Conservation (phyloP, 2,329 filamentous ascomycete species). For the Colletotrichum endophyticum region DNA sequence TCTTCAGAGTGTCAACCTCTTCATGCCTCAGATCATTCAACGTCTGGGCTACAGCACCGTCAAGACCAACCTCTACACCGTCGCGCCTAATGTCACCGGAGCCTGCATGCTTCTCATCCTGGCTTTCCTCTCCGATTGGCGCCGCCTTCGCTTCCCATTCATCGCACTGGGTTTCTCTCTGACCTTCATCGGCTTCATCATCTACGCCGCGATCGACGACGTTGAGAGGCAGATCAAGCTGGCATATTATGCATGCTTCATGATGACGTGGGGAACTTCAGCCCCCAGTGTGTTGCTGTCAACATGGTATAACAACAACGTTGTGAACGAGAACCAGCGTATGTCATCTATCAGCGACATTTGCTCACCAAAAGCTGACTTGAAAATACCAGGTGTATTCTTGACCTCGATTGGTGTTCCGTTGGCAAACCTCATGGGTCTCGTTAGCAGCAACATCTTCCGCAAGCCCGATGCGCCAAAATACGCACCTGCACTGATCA, state of each 20-base stretch:
- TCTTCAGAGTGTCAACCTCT: conserved; percentile 58
- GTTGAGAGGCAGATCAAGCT: conserved; percentile 57
- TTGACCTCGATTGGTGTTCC: conserved; percentile 69
- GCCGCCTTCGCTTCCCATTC: conserved; percentile 63
- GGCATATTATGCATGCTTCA: conserved; percentile 65
- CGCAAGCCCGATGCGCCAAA: conserved; percentile 66
- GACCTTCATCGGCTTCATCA: conserved; percentile 79
- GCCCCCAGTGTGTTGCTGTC: conserved; percentile 74
- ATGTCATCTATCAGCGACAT: conserved; percentile 61
- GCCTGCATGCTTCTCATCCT: conserved; percentile 75
- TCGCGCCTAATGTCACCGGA: conserved; percentile 79
- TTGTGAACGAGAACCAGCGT: conserved; percentile 76
- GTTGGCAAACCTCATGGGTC: conserved; percentile 77
- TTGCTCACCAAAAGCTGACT: background rate
- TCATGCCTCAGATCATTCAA: conserved; percentile 55
- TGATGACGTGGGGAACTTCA: conserved; percentile 83
- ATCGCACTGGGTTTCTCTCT: conserved; percentile 76
- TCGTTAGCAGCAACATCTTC: conserved; percentile 75
- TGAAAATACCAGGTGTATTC: background rate
- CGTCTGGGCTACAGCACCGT: conserved; percentile 52
- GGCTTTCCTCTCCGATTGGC: conserved; percentile 72
- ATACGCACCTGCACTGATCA: conserved; percentile 69
- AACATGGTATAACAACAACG: conserved; percentile 80
- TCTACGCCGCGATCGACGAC: conserved; percentile 71
- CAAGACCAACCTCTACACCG: conserved; percentile 80